Conservation (phyloP, 176 grass and related monocot genomes). For the Oryza officinalis region DNA sequence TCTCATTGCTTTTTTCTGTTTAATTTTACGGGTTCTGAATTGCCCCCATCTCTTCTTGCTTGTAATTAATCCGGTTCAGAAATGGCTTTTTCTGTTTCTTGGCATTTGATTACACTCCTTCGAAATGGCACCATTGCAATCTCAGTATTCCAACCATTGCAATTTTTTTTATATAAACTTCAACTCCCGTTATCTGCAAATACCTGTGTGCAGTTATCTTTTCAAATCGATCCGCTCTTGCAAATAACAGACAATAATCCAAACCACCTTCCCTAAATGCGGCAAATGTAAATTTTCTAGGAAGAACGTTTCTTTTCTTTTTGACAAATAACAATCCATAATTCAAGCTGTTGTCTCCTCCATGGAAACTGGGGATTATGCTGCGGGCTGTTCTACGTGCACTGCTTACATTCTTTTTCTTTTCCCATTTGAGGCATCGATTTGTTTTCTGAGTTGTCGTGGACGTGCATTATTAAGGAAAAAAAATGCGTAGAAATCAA, state of each 20-base stretch:
- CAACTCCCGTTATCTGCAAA: neutral
- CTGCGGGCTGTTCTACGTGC: neutral
- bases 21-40: no score
- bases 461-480: neutral
- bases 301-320: neutral
- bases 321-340: neutral
- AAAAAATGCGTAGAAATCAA: neutral
- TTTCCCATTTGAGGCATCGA: neutral
- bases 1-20: no score
- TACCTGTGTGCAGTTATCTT: neutral
- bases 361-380: conserved; percentile 11
- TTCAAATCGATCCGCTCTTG: neutral
- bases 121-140: neutral
- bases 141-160: neutral
- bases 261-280: neutral
- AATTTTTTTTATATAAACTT: no score
- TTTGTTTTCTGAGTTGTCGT: neutral
- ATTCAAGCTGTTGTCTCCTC: neutral
- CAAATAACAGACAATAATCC: neutral
- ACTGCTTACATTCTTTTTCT: neutral
- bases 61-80: neutral
- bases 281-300: neutral
- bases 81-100: neutral
- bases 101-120: neutral
- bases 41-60: neutral